Conservation (phyloP, 257 asterid genomes). For the Echites panduratus region DNA sequence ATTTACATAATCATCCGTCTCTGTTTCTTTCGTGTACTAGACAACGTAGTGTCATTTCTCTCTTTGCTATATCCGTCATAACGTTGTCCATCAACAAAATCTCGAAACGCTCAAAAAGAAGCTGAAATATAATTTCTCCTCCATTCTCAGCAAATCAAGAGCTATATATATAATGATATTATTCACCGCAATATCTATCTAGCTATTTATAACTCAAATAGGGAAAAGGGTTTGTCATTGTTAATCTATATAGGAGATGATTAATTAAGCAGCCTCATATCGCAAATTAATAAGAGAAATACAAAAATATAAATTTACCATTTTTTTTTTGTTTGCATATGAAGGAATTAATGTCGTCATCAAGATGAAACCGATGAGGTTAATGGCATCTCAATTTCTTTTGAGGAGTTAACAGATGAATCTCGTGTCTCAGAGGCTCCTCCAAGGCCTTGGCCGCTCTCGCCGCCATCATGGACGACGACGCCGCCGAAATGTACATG, state of each 20-base stretch:
- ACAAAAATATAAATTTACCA: neutral
- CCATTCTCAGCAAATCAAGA: neutral
- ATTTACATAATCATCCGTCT: too few species aligned
- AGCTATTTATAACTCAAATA: too few species aligned
- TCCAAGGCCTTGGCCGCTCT: neutral
- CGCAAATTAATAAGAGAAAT: neutral
- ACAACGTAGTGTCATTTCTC: too few species aligned
- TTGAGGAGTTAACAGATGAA: constrained; percentile 18
- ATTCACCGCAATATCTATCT: too few species aligned
- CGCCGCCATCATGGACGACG: neutral
- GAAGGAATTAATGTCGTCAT: too few species aligned
- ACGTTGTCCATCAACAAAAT: neutral
- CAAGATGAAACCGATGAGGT: constrained; percentile 11
- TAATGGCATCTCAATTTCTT: constrained; percentile 30
- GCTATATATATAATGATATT: too few species aligned
- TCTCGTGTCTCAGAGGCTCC: constrained; percentile 6
- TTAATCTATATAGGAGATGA: too few species aligned
- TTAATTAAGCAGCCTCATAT: too few species aligned
- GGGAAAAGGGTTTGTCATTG: too few species aligned
- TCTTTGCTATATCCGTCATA: too few species aligned
- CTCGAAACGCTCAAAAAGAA: neutral
- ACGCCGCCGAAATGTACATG: constrained; percentile 1
- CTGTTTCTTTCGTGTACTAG: too few species aligned
- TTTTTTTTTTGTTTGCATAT: too few species aligned
- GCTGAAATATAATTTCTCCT: neutral